Percentiles rank a stretch among this genome's conserved stretches.
These are phyloP conservation scores for Saxispiralis lemnorum DNA, from an alignment of 495 filamentous ascomycete genomes.

Conservation along the genomic window DNA sequence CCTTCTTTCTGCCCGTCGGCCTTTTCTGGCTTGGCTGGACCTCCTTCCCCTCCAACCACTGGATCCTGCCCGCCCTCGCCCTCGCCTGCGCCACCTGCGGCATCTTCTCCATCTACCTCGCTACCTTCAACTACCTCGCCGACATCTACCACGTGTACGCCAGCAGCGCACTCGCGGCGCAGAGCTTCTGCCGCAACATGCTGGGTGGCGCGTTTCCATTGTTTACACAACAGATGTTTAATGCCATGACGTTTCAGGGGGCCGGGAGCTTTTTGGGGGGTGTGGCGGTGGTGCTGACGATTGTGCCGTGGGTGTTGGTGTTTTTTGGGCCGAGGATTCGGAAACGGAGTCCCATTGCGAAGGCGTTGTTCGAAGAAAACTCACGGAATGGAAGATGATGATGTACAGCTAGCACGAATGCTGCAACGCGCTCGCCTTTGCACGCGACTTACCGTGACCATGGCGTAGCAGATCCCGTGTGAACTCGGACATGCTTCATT, in stretches of 20 bases:
- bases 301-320: conserved; percentile 75
- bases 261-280: conserved; percentile 63
- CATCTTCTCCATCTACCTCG: conserved; percentile 75
- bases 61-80: conserved; percentile 59
- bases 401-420: too few relatives aligned
- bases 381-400: too few relatives aligned
- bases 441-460: too few relatives aligned
- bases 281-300: conserved; percentile 49
- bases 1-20: conserved; percentile 50
- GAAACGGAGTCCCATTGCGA: conserved; percentile 59
- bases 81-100: conserved; percentile 66
- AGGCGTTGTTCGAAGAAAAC: conserved; percentile 12
- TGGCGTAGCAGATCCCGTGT: too few relatives aligned
- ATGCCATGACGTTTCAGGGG: conserved; percentile 48
- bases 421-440: too few relatives aligned
- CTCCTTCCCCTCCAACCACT: conserved; percentile 46
- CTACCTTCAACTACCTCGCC: conserved; percentile 88
- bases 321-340: conserved; percentile 66
- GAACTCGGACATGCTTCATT: too few relatives aligned
- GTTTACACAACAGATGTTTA: conserved; percentile 54
- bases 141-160: conserved; percentile 77
- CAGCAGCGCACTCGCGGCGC: conserved; percentile 72
- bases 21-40: conserved; percentile 76
- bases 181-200: conserved; percentile 70
- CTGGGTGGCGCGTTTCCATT: conserved; percentile 71